These are phyloP conservation scores for Wickerhamiella kazuoi DNA, from an alignment of 805 yeast species.

Conservation along the genomic window DNA sequence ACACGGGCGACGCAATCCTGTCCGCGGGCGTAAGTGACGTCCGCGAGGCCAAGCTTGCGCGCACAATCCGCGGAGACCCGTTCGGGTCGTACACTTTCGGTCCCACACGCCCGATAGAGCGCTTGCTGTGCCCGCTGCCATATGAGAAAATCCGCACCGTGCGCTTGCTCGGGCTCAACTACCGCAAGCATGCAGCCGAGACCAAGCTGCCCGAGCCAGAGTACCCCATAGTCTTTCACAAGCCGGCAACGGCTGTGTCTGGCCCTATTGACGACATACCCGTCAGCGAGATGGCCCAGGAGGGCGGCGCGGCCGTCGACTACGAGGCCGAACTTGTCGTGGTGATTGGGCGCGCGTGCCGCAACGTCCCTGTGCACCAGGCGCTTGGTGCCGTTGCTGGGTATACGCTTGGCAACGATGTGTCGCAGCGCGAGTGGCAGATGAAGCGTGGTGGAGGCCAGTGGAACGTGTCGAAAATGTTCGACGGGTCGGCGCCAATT, in stretches of 20 bases:
- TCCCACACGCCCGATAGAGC: conserved; percentile 18
- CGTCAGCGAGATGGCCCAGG: conserved; percentile 22
- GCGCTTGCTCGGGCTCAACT: conserved; percentile 36
- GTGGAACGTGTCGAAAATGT: conserved; percentile 35
- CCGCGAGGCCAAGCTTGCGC: conserved; percentile 25
- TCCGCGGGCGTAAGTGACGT: conserved; percentile 23
- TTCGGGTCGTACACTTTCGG: conserved; percentile 26
- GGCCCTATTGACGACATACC: conserved; percentile 28
- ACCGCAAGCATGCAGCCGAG: conserved; percentile 28
- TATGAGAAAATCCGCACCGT: conserved; percentile 24
- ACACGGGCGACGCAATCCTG: conserved; percentile 34
- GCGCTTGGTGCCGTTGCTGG: conserved; percentile 35
- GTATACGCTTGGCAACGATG: conserved; percentile 37
- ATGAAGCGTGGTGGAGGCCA: conserved; percentile 35
- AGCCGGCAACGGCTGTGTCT: conserved; percentile 30
- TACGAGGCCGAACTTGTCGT: conserved; percentile 39
- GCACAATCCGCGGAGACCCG: conserved; percentile 31
- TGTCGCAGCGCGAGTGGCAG: conserved; percentile 43
- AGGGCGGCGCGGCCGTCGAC: conserved; percentile 22
- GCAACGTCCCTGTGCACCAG: conserved; percentile 26
- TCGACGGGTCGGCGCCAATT: conserved; percentile 39
- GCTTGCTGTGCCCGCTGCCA: conserved; percentile 27
- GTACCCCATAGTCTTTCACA: conserved; percentile 34
- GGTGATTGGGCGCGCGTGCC: conserved; percentile 34
- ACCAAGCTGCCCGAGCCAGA: conserved; percentile 27